Base-by-base conservation (phyloP, 2,329 filamentous ascomycete species). In the Clarireedia paspali region DNA sequence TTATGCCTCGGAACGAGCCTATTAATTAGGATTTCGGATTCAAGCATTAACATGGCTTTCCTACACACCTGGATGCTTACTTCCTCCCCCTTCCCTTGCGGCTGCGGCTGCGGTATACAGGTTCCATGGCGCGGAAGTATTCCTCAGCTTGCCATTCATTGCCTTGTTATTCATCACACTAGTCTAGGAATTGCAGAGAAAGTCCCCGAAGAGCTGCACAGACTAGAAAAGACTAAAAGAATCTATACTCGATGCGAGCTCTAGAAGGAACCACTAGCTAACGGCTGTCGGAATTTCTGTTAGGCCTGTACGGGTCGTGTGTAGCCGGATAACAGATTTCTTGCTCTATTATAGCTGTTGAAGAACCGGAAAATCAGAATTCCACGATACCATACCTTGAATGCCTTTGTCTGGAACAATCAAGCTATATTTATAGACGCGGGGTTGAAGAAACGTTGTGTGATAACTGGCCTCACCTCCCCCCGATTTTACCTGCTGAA, bases 311-410 rank as follows among this genome's bases (percentile, higher is more conserved):
- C 44, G 30, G 27, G 20, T 53, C 40, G 51, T 45, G 46, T 48
- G 27, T 30, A n/a, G 20, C 10, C 34, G 15, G 12, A 30, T 23
- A 23, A 15, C 12, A 30, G n/a, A 38, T 48, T 24, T 27, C 51
- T n/a, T 24, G 51, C 10, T 34, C 47, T 44, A 24, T 38, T 14
- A 24, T 44, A 30, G 12, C 4, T 40, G 34, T 40, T 40, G 51
- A 40, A 53, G 51, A 53, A 27, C 34, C 27, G 44, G 42, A 40
- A 47, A 14, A 39, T 53, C 15, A 30, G n/a, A 48, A n/a, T 40
- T 15, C 27, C 27, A 30, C 27, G 27, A 30, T 30, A 40, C 39
- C 14, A 40, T 20, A 40, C 14, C 17, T 15, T 15, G 39, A 40
- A 20, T 45, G 2, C 42, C 20, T 45, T n/a, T 20, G 9, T 23